Percentiles rank a stretch among this genome's conserved stretches.
Conservation (phyloP, 1,139 yeast genomes). For the Diutina siamensis region DNA sequence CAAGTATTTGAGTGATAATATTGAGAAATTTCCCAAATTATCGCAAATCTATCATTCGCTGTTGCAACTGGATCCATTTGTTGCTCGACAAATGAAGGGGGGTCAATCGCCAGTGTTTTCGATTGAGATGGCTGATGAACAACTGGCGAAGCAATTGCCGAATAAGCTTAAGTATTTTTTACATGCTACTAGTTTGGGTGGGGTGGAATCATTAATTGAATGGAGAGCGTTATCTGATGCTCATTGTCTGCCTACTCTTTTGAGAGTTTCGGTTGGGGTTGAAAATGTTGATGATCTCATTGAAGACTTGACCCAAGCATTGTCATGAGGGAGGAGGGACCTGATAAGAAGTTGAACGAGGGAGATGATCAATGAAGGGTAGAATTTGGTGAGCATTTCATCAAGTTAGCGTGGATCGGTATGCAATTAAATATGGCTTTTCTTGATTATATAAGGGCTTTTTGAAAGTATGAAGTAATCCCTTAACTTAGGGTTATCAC, state of each 20-base stretch:
- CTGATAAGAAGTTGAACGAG: no score
- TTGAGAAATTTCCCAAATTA: conserved; percentile 35
- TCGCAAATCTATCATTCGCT: conserved; percentile 57
- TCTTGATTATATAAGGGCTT: no score
- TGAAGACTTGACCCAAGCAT: conserved; percentile 37
- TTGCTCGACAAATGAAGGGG: conserved; percentile 49
- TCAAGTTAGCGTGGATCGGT: no score
- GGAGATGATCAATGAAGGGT: no score
- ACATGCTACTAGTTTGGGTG: conserved; percentile 90
- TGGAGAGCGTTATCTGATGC: conserved; percentile 78
- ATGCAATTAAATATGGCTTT: no score
- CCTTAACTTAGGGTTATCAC: no score
- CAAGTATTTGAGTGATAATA: conserved; percentile 40
- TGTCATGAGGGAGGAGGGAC: no score
- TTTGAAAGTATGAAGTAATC: no score
- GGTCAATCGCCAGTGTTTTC: conserved; percentile 75
- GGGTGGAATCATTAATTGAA: conserved; percentile 85
- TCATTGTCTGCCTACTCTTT: conserved; percentile 38
- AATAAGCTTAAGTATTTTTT: conserved; percentile 57
- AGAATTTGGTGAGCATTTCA: no score
- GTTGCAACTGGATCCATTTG: conserved; percentile 54
- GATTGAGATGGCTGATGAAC: conserved; percentile 38
- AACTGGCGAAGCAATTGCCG: conserved; percentile 55
- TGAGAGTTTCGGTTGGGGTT: conserved; percentile 71
- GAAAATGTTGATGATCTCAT: conserved; percentile 68